Base-by-base conservation (phyloP, 352 stramenopile species). In the Phytophthora cactorum region DNA sequence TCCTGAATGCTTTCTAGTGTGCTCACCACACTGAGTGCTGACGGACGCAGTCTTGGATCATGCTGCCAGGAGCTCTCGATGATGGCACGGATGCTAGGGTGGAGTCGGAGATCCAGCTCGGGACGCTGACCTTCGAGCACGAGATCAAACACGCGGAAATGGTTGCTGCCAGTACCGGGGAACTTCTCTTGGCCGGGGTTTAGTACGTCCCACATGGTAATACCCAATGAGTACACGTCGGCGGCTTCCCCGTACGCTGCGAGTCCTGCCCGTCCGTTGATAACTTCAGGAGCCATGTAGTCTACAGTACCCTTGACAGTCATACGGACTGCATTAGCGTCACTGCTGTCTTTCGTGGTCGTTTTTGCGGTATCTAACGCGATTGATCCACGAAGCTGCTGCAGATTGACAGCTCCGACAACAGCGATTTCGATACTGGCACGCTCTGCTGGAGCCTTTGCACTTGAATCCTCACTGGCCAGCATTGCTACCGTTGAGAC, bases 231-330 rank as follows among this genome's bases (percentile, higher is more conserved):
- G 58, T 90, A 93, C 7, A 94, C 73, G 52, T 94, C 86, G 4
- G 86, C 84, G 3, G 78, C 78, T 59, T 93, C 83, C 1, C 73
- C 79, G 58, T 94, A 93, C 7, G 60, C 65, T 22, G 77, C 80
- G 17, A 80, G 52, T 9, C 80, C 82, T 28, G 72, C 78, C 4
- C 79, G 69, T 25, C 79, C 81, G 39, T 88, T 84, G 59, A 94
- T 89, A n/a, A 94, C 67, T 59, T 94, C 86, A 0, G 86, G 86
- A 11, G 86, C 85, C 85, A 92, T 94, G 80, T 91, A 92, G 51
- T 84, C 77, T 9, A 94, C 81, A 1, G 85, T 93, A 0, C 85
- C 86, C 22, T 89, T 82, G 11, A 92, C 84, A 5, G 71, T 83
- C 75, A 88, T 90, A 14, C 60, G 61, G 11, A 78, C 58, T 7